Percentiles rank a stretch among this genome's conserved stretches.
These are phyloP conservation scores for Bruguiera hainesii DNA, from an alignment of 441 rosid species.

Conservation along the genomic window DNA sequence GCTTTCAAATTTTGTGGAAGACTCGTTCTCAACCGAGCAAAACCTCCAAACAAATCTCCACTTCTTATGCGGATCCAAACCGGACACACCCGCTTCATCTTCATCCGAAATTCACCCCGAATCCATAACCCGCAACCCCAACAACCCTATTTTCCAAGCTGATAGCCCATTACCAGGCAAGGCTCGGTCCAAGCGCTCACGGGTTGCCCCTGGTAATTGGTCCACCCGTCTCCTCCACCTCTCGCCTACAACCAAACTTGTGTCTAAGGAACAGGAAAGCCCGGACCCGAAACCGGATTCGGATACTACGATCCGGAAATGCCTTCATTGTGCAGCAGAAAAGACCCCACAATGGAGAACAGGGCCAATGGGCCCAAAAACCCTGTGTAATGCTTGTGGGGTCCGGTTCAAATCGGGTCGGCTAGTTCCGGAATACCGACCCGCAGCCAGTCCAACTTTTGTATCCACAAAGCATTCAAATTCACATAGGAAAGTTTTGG, in stretches of 20 bases:
- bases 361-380: constrained; percentile 92
- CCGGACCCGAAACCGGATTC: neutral
- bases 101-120: constrained; percentile 33
- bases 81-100: constrained; percentile 44
- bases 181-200: constrained; percentile 63
- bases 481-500: constrained; percentile 89
- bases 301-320: constrained; percentile 33
- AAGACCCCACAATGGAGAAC: constrained; percentile 96
- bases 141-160: constrained; percentile 33
- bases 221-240: constrained; percentile 56
- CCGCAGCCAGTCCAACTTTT: constrained; percentile 86
- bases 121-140: constrained; percentile 21
- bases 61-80: constrained; percentile 40
- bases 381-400: constrained; percentile 85
- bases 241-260: constrained; percentile 21
- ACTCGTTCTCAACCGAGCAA: constrained; percentile 55
- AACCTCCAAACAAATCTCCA: constrained; percentile 37
- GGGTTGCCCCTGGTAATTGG: constrained; percentile 63
- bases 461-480: constrained; percentile 72
- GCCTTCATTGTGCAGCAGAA: constrained; percentile 78
- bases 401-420: constrained; percentile 85
- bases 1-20: constrained; percentile 77
- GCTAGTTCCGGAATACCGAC: constrained; percentile 81
- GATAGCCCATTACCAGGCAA: constrained; percentile 52
- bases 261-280: constrained; percentile 26